A percentile compares a stretch with the other conserved stretches of the same genome.
Conservation (phyloP, 2,329 filamentous ascomycete genomes). For the Alternaria viburni region DNA sequence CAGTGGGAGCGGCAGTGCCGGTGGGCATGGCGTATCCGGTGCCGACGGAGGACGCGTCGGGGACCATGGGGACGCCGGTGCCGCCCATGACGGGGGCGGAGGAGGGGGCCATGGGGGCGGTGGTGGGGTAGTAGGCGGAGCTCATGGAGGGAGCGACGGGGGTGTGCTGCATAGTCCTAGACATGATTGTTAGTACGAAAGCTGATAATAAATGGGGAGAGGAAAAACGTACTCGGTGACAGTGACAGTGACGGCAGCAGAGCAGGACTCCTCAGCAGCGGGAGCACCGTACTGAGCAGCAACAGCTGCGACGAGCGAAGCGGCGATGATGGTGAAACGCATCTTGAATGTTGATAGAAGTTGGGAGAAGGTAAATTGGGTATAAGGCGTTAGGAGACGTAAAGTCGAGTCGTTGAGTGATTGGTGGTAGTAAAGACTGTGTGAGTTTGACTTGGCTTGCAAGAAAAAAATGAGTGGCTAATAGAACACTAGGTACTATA, state of each 20-base stretch:
- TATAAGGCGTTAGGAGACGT: conserved; percentile 13
- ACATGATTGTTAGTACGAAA: conserved; percentile 2
- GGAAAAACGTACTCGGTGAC: conserved; percentile 35
- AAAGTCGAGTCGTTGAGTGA: conserved; percentile 6
- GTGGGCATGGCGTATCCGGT: neutral
- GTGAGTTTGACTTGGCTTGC: conserved; percentile 9
- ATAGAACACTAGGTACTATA: conserved; percentile 33
- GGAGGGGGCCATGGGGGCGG: conserved; percentile 8
- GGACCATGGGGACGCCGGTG: conserved; percentile 20
- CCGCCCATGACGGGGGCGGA: conserved; percentile 26
- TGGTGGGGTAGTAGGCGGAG: conserved; percentile 37
- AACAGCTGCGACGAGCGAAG: conserved; percentile 32
- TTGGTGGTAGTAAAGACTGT: conserved; percentile 17
- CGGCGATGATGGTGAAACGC: conserved; percentile 41
- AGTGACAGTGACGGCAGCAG: conserved; percentile 31
- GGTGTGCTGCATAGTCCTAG: conserved; percentile 26
- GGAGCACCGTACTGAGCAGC: conserved; percentile 26
- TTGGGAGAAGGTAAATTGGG: conserved; percentile 12
- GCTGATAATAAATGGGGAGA: neutral
- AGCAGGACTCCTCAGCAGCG: conserved; percentile 28
- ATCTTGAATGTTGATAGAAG: conserved; percentile 23
- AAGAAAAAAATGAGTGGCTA: conserved; percentile 38
- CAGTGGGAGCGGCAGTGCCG: conserved; percentile 22
- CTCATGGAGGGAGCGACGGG: conserved; percentile 29
- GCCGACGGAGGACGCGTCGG: conserved; percentile 7